Conservation (phyloP, 2,329 filamentous ascomycete genomes). For the Ustulina deusta region DNA sequence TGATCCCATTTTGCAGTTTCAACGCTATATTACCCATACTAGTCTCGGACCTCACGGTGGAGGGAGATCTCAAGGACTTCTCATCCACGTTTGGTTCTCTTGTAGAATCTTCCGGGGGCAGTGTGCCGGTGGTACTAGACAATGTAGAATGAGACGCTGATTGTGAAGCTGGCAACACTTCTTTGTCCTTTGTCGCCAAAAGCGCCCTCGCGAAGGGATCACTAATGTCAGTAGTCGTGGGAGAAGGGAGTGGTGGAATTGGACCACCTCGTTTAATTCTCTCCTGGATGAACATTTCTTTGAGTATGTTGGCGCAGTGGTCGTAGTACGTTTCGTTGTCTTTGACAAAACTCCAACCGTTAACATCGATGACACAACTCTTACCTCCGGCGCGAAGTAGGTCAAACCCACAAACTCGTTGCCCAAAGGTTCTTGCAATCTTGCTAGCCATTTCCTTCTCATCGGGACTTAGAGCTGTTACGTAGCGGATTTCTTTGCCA, state of each 20-base stretch:
- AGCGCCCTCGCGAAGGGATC: constrained; percentile 51
- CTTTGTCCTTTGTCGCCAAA: constrained; percentile 55
- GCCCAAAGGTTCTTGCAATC: constrained; percentile 92
- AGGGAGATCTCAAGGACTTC: constrained; percentile 31
- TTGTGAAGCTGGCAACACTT: constrained; percentile 47
- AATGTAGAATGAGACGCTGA: constrained; percentile 41
- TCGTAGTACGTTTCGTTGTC: constrained; percentile 99
- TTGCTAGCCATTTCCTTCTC: constrained; percentile 89
- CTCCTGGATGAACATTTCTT: constrained; percentile 88
- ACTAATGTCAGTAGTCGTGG: constrained; percentile 57
- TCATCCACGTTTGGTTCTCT: constrained; percentile 44
- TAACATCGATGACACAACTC: constrained; percentile 98
- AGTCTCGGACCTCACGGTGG: constrained; percentile 45
- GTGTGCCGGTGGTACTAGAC: constrained; percentile 26
- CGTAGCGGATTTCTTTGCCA: constrained; percentile 95
- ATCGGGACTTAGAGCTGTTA: constrained; percentile 83
- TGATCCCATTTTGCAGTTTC: constrained; percentile 53
- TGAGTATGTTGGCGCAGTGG: constrained; percentile 85
- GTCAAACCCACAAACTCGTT: constrained; percentile 96
- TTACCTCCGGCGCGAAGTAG: constrained; percentile 87
- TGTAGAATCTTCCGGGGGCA: constrained; percentile 39
- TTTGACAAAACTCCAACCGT: constrained; percentile 99
- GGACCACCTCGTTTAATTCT: constrained; percentile 73
- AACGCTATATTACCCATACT: constrained; percentile 46
- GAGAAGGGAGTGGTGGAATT: constrained; percentile 65